Conservation (phyloP, 495 filamentous ascomycete genomes). For the Penicillium desertorum region DNA sequence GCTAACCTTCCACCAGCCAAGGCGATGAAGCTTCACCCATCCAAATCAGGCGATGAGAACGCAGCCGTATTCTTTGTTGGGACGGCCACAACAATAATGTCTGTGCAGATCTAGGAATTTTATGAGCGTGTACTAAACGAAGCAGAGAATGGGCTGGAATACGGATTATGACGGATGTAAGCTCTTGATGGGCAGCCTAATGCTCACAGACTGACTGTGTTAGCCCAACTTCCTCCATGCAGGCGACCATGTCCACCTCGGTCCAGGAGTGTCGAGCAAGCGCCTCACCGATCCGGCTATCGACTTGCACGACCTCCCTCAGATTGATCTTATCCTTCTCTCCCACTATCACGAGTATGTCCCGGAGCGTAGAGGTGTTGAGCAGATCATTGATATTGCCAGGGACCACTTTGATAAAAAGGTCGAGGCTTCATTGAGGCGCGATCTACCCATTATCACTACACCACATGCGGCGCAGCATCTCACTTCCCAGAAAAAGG, state of each 20-base stretch:
- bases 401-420: slow-evolving; percentile 64
- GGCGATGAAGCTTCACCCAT: slow-evolving; percentile 45
- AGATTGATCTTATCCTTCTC: slow-evolving; percentile 59
- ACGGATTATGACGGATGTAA: slow-evolving; percentile 61
- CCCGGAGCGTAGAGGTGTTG: neutral
- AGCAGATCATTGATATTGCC: neutral
- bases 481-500: slow-evolving; percentile 42
- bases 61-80: slow-evolving; percentile 59
- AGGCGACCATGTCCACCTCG: slow-evolving; percentile 67
- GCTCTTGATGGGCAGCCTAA: neutral
- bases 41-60: slow-evolving; percentile 38
- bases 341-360: slow-evolving; percentile 63
- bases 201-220: neutral
- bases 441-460: slow-evolving; percentile 62
- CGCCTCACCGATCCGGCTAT: slow-evolving; percentile 60
- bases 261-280: slow-evolving; percentile 56
- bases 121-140: slow-evolving; percentile 4
- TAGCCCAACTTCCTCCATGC: slow-evolving; percentile 68
- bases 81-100: slow-evolving; percentile 65
- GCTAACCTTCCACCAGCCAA: slow-evolving; percentile 37
- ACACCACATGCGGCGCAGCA: slow-evolving; percentile 61
- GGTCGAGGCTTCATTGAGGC: slow-evolving; percentile 57
- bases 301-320: slow-evolving; percentile 60
- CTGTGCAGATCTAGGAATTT: slow-evolving; percentile 3
- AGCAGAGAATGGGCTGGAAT: slow-evolving; percentile 58